A percentile compares a stretch with the other conserved stretches of the same genome.
Evolutionary conservation across 2,329 filamentous ascomycete genomes (phyloP).

Genomic region (Beauveria sp.): DNA sequence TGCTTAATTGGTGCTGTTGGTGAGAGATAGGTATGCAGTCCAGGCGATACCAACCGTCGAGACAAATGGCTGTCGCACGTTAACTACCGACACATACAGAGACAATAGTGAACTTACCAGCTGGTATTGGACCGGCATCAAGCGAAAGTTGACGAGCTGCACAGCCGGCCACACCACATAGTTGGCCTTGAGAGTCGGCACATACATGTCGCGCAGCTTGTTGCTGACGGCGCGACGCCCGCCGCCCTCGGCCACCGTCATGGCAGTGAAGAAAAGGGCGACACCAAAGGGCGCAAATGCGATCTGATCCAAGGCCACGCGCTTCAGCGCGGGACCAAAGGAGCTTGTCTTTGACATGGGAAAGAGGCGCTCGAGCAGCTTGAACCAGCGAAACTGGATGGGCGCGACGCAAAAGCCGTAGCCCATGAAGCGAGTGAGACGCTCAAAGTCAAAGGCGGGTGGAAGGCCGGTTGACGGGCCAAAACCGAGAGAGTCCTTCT

Average conservation of each 20-base stretch:
- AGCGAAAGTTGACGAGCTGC: conserved; percentile 90
- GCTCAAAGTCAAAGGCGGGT: conserved; percentile 90
- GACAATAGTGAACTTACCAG: conserved; percentile 58
- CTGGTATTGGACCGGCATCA: conserved; percentile 94
- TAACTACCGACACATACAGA: neutral
- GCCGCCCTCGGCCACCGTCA: conserved; percentile 93
- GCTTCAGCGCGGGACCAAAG: conserved; percentile 73
- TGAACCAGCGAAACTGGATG: conserved; percentile 92
- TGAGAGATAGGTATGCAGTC: conserved; percentile 92
- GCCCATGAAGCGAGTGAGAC: conserved; percentile 89
- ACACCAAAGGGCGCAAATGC: conserved; percentile 88
- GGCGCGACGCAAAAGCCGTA: conserved; percentile 97
- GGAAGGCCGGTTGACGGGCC: conserved; percentile 41
- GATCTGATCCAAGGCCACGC: conserved; percentile 86
- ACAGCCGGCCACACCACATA: conserved; percentile 92
- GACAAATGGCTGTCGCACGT: conserved; percentile 70
- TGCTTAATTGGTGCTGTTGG: conserved; percentile 71
- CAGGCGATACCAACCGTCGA: conserved; percentile 93
- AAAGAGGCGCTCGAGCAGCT: conserved; percentile 72
- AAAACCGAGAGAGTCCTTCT: conserved; percentile 55
- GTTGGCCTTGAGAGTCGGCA: conserved; percentile 92
- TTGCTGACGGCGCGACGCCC: conserved; percentile 68
- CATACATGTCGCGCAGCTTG: conserved; percentile 90
- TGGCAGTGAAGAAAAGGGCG: conserved; percentile 84
- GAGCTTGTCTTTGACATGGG: conserved; percentile 73